Base-by-base conservation (phyloP, 2,329 filamentous ascomycete genomes). In the Camillea tinctor region DNA sequence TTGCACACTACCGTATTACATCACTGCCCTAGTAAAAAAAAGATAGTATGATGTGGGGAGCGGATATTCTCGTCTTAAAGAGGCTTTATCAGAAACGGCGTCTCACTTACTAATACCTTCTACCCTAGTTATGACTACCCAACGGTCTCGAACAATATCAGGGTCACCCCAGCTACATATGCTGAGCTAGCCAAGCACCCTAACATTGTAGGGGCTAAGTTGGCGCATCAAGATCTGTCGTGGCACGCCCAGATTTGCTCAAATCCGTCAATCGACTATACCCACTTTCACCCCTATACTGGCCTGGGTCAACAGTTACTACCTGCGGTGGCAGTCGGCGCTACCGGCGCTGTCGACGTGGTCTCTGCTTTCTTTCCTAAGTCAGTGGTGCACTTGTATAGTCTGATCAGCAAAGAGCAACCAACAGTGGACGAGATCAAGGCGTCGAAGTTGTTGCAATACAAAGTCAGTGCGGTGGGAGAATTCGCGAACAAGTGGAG, bases 141-240 rank as follows among this genome's bases (percentile, higher is more conserved):
- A 0, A 86, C 84, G 30, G 87, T 90, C 13, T 87, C 85, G 2
- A 90, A 90, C 74, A 82, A 83, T 64, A 77, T 89, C 58, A 76
- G 80, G 62, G 80, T 90, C 52, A 76, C 81, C 4, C 84, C 86
- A 2, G 79, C 83, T 52, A 87, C 84, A 1, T 88, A 87, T 70
- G 81, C 75, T 22, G 71, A 64, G 5, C 80, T 90, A 51, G 84
- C 87, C 2, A 74, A 78, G 54, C 85, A 89, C 70, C 81, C 82
- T 30, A 88, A 88, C 64, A 88, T 90, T 59, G 87, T 89, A 0
- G 87, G 87, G 58, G 87, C 84, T 75, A 90, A 90, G 74, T 83
- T 90, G 71, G 60, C 62, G 70, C 89, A 85, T 2, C 87, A 89
- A 69, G 86, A 88, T 68, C 82, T 89, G 54, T 86, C 85, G 26